Evolutionary conservation across 2,329 filamentous ascomycete genomes (phyloP), one percentile per base, ranked within the genome.

Genomic region (Akanthomyces muscarius): DNA sequence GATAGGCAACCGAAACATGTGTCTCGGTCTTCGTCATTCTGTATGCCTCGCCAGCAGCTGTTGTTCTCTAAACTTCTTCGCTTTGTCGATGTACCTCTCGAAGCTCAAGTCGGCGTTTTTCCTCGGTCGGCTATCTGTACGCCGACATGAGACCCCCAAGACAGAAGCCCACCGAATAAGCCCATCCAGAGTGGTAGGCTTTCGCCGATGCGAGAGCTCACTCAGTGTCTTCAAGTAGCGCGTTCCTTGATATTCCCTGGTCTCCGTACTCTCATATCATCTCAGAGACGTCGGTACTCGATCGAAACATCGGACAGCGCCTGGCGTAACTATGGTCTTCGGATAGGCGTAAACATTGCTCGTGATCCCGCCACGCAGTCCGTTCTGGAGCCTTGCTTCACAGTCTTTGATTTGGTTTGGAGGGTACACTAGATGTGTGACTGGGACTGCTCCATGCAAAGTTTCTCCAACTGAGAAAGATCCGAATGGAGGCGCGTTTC

Each of bases 31-130:
- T 62, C 30, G 33, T 36, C 8, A 10, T 36, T 7, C 7, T 62
- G 63, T 28, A n/a, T 62, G 5, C 59, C 62, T 36, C 53, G 59
- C 21, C 62, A 38, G 52, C 59, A 64, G 14, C 36, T 62, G 7
- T 33, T 64, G 25, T 62, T 64, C 30, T 54, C 51, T 23, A 59
- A 62, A 33, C 53, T 55, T 5, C 58, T 61, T 45, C 44, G 38
- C 11, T 58, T 54, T 5, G 61, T 63, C 41, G 55, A 59, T 14
- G 45, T 63, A 14, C 45, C 53, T 45, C 45, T 63, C 33, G 11
- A 51, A 21, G 21, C 21, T 21, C 21, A 21, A 21, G 21, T 21
- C 21, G 21, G 21, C 21, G 21, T 21, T 21, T 21, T 21, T 21
- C 21, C 21, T 21, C 21, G 21, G 21, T 21, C 21, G 21, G 21